A percentile compares a stretch with the other conserved stretches of the same genome.
Evolutionary conservation across 2,329 filamentous ascomycete genomes (phyloP).

Genomic region (Colletotrichum sp.): DNA sequence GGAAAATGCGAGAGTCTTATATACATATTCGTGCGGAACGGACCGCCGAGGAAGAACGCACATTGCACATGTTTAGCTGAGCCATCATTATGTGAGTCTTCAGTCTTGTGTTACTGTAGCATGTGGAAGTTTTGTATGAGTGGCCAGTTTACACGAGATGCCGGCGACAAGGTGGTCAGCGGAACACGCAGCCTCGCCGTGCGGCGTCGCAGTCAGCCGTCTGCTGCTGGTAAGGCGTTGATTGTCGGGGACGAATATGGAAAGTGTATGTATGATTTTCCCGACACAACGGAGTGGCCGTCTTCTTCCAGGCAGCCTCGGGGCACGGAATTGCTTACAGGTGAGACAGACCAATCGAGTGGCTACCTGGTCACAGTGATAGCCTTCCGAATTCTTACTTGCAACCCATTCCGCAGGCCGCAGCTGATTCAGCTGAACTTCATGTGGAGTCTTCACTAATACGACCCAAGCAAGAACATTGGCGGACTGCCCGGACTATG

Average conservation of each 20-base stretch:
- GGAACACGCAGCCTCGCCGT: neutral
- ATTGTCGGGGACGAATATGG: neutral
- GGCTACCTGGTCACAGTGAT: neutral
- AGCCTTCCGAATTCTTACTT: neutral
- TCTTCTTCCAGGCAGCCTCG: neutral
- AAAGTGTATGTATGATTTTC: neutral
- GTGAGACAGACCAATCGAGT: neutral
- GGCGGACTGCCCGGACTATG: neutral
- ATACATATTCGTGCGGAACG: neutral
- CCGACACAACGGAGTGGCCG: neutral
- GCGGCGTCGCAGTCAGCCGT: neutral
- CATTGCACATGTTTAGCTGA: rapidly evolving
- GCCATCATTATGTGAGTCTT: neutral
- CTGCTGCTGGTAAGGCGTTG: neutral
- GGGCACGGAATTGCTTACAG: neutral
- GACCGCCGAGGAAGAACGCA: neutral
- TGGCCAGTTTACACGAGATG: neutral
- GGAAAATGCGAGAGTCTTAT: neutral
- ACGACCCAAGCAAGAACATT: neutral
- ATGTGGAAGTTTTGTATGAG: neutral
- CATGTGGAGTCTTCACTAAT: neutral
- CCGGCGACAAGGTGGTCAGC: neutral
- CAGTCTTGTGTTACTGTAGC: neutral
- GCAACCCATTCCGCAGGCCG: neutral
- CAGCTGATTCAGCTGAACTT: neutral